Evolutionary conservation across 1,284 basidiomycete genomes (phyloP).

Genomic region (Macrocybe sp.): DNA sequence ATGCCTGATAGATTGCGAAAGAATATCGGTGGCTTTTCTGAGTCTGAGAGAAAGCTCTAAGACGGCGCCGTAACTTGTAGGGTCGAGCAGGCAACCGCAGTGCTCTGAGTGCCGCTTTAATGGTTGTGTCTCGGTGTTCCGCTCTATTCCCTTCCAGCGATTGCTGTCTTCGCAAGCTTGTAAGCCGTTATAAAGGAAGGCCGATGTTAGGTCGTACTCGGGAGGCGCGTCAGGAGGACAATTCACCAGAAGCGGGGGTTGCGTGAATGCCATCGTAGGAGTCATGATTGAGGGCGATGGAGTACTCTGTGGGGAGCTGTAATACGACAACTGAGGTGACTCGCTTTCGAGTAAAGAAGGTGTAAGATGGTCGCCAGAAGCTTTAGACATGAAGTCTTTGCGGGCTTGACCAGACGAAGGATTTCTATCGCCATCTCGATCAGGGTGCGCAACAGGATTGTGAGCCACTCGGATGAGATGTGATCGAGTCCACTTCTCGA

Average conservation of each 20-base stretch:
- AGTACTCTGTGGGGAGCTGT: constrained; percentile 27
- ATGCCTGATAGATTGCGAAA: constrained; percentile 47
- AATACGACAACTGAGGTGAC: constrained; percentile 23
- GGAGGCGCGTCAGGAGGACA: constrained; percentile 19
- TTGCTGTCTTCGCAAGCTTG: constrained; percentile 19
- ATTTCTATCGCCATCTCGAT: constrained; percentile 13
- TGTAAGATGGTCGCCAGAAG: no score
- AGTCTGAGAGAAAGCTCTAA: constrained; percentile 60
- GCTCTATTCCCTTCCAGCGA: constrained; percentile 17
- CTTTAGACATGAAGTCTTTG: constrained; percentile 12
- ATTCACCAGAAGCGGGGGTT: constrained; percentile 23
- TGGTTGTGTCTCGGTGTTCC: constrained; percentile 18
- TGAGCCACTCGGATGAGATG: constrained; percentile 10
- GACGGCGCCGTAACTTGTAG: constrained; percentile 46
- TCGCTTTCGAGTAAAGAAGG: no score
- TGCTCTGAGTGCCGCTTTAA: constrained; percentile 26
- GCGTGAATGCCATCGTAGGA: constrained; percentile 35
- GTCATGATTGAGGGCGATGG: constrained; percentile 35
- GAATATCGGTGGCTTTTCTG: constrained; percentile 50
- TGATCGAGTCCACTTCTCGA: constrained; percentile 24
- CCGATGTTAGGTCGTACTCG: constrained; percentile 36
- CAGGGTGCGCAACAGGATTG: no score
- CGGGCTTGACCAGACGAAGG: constrained; percentile 23
- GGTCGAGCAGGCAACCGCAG: constrained; percentile 56
- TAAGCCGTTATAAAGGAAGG: constrained; percentile 35